Evolutionary conservation across 2,329 filamentous ascomycete genomes (phyloP).

Genomic region (Graphilbum sp.): DNA sequence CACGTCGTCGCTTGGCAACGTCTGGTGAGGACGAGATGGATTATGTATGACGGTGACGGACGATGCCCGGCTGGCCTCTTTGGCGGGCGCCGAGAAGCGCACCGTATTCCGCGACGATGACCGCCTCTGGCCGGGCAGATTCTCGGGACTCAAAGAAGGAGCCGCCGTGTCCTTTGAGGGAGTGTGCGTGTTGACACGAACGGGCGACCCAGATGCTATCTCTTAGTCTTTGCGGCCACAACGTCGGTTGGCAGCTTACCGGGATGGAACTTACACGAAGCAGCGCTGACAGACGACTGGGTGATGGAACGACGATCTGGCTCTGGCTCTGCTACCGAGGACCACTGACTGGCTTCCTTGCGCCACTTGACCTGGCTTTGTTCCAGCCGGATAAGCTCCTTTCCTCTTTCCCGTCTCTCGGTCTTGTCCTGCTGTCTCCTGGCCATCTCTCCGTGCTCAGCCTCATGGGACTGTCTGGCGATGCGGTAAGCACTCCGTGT

Average conservation of each 20-base stretch:
- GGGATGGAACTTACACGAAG: slow-evolving; percentile 2
- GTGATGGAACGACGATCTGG: slow-evolving; percentile 29
- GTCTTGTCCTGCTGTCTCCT: slow-evolving; percentile 21
- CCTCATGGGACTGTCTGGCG: slow-evolving; percentile 28
- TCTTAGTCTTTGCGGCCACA: neutral
- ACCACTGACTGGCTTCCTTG: slow-evolving; percentile 30
- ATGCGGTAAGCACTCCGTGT: slow-evolving; percentile 20
- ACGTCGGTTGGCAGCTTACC: neutral
- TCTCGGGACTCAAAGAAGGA: neutral
- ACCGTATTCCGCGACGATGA: neutral
- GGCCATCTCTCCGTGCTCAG: slow-evolving; percentile 9
- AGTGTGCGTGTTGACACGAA: neutral
- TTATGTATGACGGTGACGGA: slow-evolving; percentile 23
- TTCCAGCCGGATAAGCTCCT: slow-evolving; percentile 19
- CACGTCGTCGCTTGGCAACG: too few relatives aligned
- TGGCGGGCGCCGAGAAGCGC: slow-evolving; percentile 3
- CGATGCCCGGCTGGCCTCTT: slow-evolving; percentile 12
- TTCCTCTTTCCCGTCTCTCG: slow-evolving; percentile 25
- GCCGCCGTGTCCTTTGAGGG: neutral
- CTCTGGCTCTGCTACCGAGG: slow-evolving; percentile 30
- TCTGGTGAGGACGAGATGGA: slow-evolving; percentile 6
- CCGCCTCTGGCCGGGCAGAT: neutral
- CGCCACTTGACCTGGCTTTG: slow-evolving; percentile 25
- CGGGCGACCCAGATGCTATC: neutral
- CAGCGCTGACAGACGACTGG: slow-evolving; percentile 17